These are phyloP conservation scores for Pleoardoris graminearum DNA, from an alignment of 2,329 filamentous ascomycete genomes.

Conservation along the genomic window DNA sequence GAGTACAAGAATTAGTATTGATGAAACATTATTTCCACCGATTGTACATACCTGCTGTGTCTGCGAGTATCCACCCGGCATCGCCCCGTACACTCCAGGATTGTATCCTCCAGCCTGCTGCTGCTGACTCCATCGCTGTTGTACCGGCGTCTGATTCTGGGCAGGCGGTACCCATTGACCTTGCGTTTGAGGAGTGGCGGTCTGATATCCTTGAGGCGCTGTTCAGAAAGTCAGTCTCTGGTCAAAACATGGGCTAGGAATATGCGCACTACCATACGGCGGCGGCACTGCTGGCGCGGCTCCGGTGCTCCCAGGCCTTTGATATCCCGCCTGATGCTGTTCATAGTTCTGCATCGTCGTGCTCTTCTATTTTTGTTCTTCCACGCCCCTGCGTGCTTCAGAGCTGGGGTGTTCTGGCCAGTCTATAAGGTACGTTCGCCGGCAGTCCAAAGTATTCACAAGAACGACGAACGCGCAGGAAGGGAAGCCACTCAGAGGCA, in stretches of 20 bases:
- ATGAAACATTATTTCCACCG: not conserved
- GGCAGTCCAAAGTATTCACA: not conserved
- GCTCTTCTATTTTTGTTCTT: not conserved
- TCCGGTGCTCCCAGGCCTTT: slow-evolving; percentile 38
- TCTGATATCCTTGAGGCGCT: slow-evolving; percentile 29
- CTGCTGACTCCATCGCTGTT: slow-evolving; percentile 33
- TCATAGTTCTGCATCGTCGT: slow-evolving; percentile 40
- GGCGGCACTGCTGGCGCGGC: slow-evolving; percentile 32
- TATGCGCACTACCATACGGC: slow-evolving; percentile 34
- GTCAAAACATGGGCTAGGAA: not conserved
- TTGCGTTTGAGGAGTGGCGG: slow-evolving; percentile 28
- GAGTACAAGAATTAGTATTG: slow-evolving; percentile 4
- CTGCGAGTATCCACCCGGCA: slow-evolving; percentile 31
- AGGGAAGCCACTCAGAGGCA: slow-evolving; percentile 12
- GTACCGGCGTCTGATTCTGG: slow-evolving; percentile 20
- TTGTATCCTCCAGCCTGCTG: slow-evolving; percentile 33
- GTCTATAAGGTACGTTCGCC: not conserved
- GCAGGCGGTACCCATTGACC: slow-evolving; percentile 37
- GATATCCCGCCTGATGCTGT: slow-evolving; percentile 29
- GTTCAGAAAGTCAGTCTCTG: slow-evolving; percentile 6
- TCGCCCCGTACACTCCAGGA: slow-evolving; percentile 38
- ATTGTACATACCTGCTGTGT: slow-evolving; percentile 11
- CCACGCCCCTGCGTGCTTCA: no score
- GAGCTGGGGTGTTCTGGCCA: no score
- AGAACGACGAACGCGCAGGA: slow-evolving; percentile 9